A percentile compares a stretch with the other conserved stretches of the same genome.
phyloP scores from a whole-genome alignment of 176 grass and related monocot species.

The Ensete ventricosum region DNA sequence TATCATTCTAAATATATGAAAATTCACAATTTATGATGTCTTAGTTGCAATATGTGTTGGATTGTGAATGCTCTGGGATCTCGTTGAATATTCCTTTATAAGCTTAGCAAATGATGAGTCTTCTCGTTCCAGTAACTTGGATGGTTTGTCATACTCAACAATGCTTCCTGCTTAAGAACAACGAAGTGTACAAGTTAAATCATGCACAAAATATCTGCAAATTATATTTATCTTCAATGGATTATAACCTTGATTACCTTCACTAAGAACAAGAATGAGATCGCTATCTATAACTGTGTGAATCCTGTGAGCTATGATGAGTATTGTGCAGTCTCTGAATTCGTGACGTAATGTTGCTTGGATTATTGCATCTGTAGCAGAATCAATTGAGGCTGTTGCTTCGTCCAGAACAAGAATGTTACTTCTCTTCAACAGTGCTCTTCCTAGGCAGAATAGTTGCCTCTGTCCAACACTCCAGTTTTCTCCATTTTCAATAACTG shows the following conservation, averaged over 20 bases:
- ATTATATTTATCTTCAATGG: neutral
- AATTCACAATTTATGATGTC: neutral
- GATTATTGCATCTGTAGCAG: conserved; percentile 62
- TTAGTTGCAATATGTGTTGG: neutral
- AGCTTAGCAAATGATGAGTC: conserved; percentile 79
- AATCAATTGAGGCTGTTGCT: conserved; percentile 92
- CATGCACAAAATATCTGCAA: neutral
- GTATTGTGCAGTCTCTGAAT: conserved; percentile 54
- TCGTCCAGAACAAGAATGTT: conserved; percentile 70
- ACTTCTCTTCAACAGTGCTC: conserved; percentile 75
- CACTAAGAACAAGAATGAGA: conserved; percentile 75
- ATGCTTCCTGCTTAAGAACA: conserved; percentile 51
- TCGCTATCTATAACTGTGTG: conserved; percentile 88
- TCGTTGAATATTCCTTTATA: conserved; percentile 70
- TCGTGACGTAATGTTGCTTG: conserved; percentile 53
- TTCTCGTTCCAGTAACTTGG: conserved; percentile 66
- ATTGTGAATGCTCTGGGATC: conserved; percentile 43
- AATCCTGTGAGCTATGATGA: conserved; percentile 87
- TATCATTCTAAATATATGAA: neutral
- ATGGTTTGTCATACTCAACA: conserved; percentile 61
- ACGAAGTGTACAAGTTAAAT: neutral
- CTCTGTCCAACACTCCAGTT: conserved; percentile 92
- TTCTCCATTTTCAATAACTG: conserved; percentile 88
- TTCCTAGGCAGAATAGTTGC: conserved; percentile 88
- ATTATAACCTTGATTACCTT: conserved; percentile 38